phyloP scores from a whole-genome alignment of 129 eudicot species.

The Arctium minus region DNA sequence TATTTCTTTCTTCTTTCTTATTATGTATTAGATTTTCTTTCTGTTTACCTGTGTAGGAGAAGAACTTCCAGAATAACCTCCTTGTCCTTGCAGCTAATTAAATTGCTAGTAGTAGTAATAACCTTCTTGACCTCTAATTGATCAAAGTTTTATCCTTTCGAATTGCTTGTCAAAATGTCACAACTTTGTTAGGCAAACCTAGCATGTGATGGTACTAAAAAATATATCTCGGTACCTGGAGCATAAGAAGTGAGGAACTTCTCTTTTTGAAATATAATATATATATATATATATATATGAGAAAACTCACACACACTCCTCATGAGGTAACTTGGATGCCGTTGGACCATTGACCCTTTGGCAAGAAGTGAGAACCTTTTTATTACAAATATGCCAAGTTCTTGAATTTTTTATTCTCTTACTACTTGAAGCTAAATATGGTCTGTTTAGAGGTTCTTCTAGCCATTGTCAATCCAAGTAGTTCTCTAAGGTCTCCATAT shows the following conservation, averaged over 20 bases:
- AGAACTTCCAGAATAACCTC: no score
- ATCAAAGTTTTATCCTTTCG: no score
- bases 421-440: neutral
- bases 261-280: neutral
- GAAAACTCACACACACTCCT: no score
- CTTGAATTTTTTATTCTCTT: neutral
- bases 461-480: neutral
- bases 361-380: neutral
- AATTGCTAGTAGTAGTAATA: no score
- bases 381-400: constrained; percentile 4
- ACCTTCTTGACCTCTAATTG: no score
- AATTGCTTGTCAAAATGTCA: neutral
- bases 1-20: neutral
- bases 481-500: neutral
- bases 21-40: neutral
- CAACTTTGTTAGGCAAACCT: neutral
- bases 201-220: neutral
- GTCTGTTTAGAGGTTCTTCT: neutral
- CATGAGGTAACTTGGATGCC: no score
- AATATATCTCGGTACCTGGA: neutral
- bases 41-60: no score
- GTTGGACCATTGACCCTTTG: neutral
- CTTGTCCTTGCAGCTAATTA: no score
- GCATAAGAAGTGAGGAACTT: neutral
- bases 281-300: no score